A percentile compares a stretch with the other conserved stretches of the same genome.
Conservation (phyloP, 805 yeast species). For the Wickerhamiella alocasiicola region DNA sequence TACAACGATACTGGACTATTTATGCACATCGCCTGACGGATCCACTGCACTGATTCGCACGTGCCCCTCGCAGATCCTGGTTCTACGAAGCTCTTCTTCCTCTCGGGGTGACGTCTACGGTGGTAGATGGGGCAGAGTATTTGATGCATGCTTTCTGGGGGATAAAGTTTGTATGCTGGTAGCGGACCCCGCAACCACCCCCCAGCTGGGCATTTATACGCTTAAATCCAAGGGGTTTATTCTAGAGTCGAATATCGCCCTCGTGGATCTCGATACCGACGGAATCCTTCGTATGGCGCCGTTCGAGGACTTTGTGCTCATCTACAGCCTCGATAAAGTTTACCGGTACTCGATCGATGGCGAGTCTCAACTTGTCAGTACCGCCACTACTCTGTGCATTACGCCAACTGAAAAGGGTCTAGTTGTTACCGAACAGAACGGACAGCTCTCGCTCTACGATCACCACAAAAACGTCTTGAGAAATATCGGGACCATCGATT, state of each 20-base stretch:
- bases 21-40: conserved; percentile 1
- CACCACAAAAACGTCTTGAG: not conserved
- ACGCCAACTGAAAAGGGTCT: not conserved
- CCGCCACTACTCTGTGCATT: not conserved
- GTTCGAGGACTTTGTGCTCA: not conserved
- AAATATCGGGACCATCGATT: not conserved
- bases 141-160: conserved; percentile 4
- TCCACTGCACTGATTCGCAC: not conserved
- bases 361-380: not conserved
- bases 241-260: not conserved
- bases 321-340: not conserved
- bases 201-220: conserved; percentile 1
- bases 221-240: not conserved
- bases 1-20: not conserved
- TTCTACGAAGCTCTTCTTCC: not conserved
- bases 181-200: conserved; percentile 1
- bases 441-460: not conserved
- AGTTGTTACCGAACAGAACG: not conserved
- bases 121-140: conserved; percentile 5
- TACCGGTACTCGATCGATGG: not conserved
- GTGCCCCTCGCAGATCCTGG: conserved; percentile 3
- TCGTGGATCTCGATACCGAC: not conserved
- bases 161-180: not conserved
- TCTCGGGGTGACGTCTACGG: not conserved
- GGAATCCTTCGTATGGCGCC: not conserved